phyloP scores from a whole-genome alignment of 345 rosid species.

The Salix brachista region DNA sequence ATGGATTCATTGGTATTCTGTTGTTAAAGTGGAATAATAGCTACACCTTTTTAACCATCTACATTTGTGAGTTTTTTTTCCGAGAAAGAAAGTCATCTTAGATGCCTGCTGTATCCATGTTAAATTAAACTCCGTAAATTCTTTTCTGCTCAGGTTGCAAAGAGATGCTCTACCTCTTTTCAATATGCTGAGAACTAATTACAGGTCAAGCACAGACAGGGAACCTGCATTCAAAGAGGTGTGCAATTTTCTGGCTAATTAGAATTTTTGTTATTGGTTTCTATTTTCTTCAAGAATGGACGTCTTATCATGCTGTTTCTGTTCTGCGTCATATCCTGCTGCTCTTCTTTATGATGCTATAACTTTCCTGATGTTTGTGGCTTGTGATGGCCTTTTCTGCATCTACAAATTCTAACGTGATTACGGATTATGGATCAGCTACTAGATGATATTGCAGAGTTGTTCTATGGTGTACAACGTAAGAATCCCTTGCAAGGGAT shows the following conservation, averaged over 20 bases:
- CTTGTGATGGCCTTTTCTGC: background rate
- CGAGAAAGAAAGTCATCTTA: background rate
- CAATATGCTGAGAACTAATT: slow-evolving; percentile 71
- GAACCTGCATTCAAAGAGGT: slow-evolving; percentile 89
- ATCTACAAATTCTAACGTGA: slow-evolving; percentile 12
- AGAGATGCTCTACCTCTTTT: slow-evolving; percentile 96
- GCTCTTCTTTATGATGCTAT: background rate
- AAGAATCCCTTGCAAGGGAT: slow-evolving; percentile 79
- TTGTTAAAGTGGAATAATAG: background rate
- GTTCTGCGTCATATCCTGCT: too few species aligned
- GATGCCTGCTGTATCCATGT: background rate
- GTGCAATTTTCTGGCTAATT: slow-evolving; percentile 2
- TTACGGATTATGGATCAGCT: slow-evolving; percentile 46
- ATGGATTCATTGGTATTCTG: background rate
- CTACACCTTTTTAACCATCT: background rate
- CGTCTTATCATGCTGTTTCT: background rate
- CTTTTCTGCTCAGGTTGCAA: slow-evolving; percentile 51
- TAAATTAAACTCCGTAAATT: background rate
- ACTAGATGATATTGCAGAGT: slow-evolving; percentile 80
- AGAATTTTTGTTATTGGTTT: background rate
- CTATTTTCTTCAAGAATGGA: background rate
- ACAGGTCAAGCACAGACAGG: slow-evolving; percentile 66
- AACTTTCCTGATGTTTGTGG: background rate
- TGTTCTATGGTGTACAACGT: slow-evolving; percentile 73
- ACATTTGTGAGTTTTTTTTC: background rate